Evolutionary conservation across 177 flowering plant genomes (phyloP).

Genomic region (Vitis hybrid): DNA sequence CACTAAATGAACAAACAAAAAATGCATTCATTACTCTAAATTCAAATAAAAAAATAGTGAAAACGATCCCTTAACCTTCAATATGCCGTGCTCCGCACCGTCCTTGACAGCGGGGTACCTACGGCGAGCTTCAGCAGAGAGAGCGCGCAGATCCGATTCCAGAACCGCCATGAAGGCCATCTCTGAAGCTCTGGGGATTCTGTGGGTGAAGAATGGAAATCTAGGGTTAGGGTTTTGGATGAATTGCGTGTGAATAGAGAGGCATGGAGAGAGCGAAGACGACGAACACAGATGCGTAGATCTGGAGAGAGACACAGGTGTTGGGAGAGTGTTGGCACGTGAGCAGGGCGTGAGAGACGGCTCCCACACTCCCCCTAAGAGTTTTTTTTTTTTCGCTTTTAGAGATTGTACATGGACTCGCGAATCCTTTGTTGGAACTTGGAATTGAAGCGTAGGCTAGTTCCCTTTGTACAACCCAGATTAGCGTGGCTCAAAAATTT

Average conservation of each 20-base stretch:
- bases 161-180: slow-evolving; percentile 96
- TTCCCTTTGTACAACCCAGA: too few relatives aligned
- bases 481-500: too few relatives aligned
- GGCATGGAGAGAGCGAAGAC: not conserved
- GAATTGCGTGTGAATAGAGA: not conserved
- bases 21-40: not conserved
- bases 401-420: too few relatives aligned
- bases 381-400: too few relatives aligned
- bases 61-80: slow-evolving; percentile 51
- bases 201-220: not conserved
- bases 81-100: slow-evolving; percentile 94
- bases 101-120: slow-evolving; percentile 88
- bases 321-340: not conserved
- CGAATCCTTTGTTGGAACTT: too few relatives aligned
- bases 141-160: slow-evolving; percentile 96
- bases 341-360: too few relatives aligned
- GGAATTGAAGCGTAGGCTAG: too few relatives aligned
- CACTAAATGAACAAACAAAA: not conserved
- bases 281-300: not conserved
- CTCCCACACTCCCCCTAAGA: too few relatives aligned
- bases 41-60: not conserved
- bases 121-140: slow-evolving; percentile 97
- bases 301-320: not conserved
- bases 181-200: not conserved
- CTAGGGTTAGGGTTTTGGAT: not conserved